These are phyloP conservation scores for Cicer yamashitae DNA, from an alignment of 306 rosid genomes.

Conservation along the genomic window DNA sequence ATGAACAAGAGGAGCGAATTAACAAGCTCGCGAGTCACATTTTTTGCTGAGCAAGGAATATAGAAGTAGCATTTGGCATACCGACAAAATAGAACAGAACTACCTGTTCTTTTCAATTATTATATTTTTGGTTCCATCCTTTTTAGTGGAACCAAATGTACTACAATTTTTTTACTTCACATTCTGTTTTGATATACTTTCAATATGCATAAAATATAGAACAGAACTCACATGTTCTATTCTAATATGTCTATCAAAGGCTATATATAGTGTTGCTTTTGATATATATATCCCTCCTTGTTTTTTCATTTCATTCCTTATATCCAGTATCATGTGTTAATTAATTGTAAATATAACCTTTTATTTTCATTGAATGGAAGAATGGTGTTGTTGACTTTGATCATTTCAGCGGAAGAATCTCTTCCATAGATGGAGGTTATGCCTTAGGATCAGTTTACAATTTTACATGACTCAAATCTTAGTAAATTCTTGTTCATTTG, in stretches of 20 bases:
- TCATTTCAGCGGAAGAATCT: conserved; percentile 8
- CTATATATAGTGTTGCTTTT: conserved; percentile 23
- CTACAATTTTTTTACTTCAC: not conserved
- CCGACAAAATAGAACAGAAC: conserved; percentile 13
- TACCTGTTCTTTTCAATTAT: not conserved
- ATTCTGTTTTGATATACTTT: conserved; percentile 9
- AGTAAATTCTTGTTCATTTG: not conserved
- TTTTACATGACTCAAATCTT: not conserved
- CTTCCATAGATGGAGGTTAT: not conserved
- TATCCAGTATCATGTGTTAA: conserved; percentile 36
- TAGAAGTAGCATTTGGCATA: conserved; percentile 11
- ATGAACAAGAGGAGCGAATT: conserved; percentile 37
- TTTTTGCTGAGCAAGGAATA: conserved; percentile 29
- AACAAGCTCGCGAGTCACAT: conserved; percentile 19
- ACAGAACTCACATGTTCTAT: conserved; percentile 15
- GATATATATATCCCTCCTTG: conserved; percentile 13
- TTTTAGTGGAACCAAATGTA: conserved; percentile 21
- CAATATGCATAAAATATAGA: conserved; percentile 17
- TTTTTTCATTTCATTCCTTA: conserved; percentile 35
- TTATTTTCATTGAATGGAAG: conserved; percentile 21
- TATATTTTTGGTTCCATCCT: conserved; percentile 6
- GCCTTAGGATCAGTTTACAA: not conserved
- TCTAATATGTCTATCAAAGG: conserved; percentile 16
- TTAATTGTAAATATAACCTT: conserved; percentile 43
- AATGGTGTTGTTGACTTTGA: conserved; percentile 8